Conservation (phyloP, 1,139 yeast species). For the Diutina sp. region DNA sequence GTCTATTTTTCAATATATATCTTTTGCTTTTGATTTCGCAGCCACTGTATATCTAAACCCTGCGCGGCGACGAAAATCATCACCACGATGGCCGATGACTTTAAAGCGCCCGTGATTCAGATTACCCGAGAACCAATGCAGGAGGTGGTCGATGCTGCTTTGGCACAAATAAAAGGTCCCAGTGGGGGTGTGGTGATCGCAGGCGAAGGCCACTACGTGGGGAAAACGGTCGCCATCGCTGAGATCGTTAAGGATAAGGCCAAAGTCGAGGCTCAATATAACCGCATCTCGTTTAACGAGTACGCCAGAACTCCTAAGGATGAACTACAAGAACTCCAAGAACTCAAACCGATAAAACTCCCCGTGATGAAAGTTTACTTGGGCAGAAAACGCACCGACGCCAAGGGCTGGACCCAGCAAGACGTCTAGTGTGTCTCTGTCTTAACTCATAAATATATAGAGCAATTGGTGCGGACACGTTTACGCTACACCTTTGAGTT, state of each 20-base stretch:
- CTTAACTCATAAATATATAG: too few species aligned
- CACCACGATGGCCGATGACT: background rate
- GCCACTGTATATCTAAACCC: background rate
- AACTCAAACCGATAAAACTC: background rate
- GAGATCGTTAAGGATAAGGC: background rate
- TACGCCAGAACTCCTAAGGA: background rate
- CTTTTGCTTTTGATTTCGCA: too few species aligned
- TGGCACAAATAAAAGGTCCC: background rate
- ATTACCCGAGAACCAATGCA: background rate
- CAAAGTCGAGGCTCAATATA: background rate
- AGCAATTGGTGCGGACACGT: background rate
- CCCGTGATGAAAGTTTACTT: background rate
- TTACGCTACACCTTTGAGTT: too few species aligned
- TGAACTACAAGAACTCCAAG: background rate
- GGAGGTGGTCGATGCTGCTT: background rate
- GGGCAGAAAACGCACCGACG: background rate
- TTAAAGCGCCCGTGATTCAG: background rate
- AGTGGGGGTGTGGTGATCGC: background rate
- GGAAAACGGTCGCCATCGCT: background rate
- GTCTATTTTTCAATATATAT: too few species aligned
- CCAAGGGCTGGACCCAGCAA: background rate
- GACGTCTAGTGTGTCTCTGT: background rate
- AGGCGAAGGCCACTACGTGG: background rate
- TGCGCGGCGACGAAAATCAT: background rate
- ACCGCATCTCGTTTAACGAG: background rate